Conservation (phyloP, 1,284 basidiomycete species). For the Moniliophthora roreri region DNA sequence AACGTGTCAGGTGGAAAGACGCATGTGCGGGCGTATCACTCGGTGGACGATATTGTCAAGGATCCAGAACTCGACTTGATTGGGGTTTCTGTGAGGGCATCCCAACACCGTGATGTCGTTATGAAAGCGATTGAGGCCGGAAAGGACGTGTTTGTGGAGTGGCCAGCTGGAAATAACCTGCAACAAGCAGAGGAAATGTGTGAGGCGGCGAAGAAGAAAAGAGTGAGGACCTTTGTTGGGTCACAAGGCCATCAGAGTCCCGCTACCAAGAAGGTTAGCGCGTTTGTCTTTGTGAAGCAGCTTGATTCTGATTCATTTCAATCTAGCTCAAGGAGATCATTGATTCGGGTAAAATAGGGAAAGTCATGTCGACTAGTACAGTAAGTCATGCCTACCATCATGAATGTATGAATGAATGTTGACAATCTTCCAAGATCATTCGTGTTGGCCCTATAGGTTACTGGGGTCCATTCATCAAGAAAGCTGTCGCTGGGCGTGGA, state of each 20-base stretch:
- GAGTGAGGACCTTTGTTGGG: slow-evolving; percentile 32
- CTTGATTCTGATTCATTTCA: neutral
- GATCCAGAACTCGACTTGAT: slow-evolving; percentile 37
- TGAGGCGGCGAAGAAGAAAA: slow-evolving; percentile 28
- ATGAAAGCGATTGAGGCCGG: slow-evolving; percentile 32
- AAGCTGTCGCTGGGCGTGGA: too few species aligned
- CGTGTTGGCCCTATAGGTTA: too few species aligned
- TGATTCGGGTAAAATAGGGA: slow-evolving; percentile 31
- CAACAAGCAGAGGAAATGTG: slow-evolving; percentile 31
- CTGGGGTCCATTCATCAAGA: slow-evolving; percentile 1
- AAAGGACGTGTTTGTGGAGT: slow-evolving; percentile 39
- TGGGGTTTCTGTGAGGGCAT: slow-evolving; percentile 31
- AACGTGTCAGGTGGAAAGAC: slow-evolving; percentile 5
- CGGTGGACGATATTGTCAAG: slow-evolving; percentile 24
- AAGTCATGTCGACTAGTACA: slow-evolving; percentile 28
- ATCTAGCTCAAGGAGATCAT: slow-evolving; percentile 31
- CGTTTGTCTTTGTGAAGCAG: neutral
- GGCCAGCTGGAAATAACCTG: slow-evolving; percentile 33
- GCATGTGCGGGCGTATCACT: slow-evolving; percentile 17
- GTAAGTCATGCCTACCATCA: slow-evolving; percentile 18
- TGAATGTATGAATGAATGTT: neutral
- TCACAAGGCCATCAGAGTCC: slow-evolving; percentile 29
- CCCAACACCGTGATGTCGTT: slow-evolving; percentile 26
- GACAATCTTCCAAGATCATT: too few species aligned
- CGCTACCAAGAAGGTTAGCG: slow-evolving; percentile 27